Conservation (phyloP, 768 basidiomycete species). For the Stropharia rugosoannulata region DNA sequence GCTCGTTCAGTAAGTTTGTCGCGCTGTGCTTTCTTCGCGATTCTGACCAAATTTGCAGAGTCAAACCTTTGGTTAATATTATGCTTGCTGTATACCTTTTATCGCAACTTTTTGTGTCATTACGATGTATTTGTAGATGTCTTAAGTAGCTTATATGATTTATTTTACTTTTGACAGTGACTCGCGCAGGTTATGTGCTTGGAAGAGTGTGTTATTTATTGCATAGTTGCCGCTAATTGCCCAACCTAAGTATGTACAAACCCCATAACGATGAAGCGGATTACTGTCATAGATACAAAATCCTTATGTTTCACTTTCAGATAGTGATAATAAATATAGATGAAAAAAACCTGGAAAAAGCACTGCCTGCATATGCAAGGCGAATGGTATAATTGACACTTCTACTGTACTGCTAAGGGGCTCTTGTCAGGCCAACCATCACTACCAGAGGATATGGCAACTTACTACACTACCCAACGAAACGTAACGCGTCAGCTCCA, state of each 20-base stretch:
- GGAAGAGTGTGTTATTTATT: too few relatives aligned
- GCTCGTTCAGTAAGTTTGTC: conserved; percentile 66
- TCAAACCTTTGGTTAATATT: conserved; percentile 82
- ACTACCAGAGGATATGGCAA: background rate
- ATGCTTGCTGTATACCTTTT: conserved; percentile 1
- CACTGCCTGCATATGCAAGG: too few relatives aligned
- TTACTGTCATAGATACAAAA: too few relatives aligned
- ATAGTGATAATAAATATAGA: too few relatives aligned
- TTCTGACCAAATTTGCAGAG: conserved; percentile 44
- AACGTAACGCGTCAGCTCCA: conserved; percentile 75
- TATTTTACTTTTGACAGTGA: too few relatives aligned
- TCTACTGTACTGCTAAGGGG: background rate
- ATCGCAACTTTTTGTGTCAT: background rate
- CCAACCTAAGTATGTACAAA: too few relatives aligned
- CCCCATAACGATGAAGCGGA: too few relatives aligned
- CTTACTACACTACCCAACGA: conserved; percentile 58
- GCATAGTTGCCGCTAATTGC: too few relatives aligned
- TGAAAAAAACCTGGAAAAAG: too few relatives aligned
- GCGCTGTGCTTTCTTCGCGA: background rate
- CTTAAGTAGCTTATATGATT: background rate
- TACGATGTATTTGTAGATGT: conserved; percentile 1
- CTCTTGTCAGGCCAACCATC: background rate
- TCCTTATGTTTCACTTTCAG: too few relatives aligned
- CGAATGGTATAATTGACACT: background rate
- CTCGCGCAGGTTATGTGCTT: too few relatives aligned